phyloP scores from a whole-genome alignment of 805 yeast species.

The Nakazawaea molendinolei region DNA sequence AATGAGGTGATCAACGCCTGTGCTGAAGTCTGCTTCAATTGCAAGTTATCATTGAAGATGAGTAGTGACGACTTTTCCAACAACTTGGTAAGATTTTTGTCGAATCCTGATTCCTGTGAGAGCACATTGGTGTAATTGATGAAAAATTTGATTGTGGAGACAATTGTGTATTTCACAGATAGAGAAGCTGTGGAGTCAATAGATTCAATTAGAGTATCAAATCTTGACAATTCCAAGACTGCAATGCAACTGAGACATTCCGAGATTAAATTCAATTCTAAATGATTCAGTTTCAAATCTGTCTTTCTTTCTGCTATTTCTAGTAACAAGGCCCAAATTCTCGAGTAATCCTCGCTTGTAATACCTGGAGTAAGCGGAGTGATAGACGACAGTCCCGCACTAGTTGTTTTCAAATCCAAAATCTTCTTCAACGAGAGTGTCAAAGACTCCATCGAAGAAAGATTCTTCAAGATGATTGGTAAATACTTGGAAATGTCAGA shows the following conservation, averaged over 20 bases:
- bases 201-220: constrained; percentile 14
- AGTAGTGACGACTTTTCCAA: constrained; percentile 20
- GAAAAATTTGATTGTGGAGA: constrained; percentile 23
- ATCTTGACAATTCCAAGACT: constrained; percentile 5
- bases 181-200: constrained; percentile 13
- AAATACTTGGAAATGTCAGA: constrained; percentile 31
- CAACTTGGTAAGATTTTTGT: constrained; percentile 16
- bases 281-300: constrained; percentile 12
- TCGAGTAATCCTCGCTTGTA: constrained; percentile 16
- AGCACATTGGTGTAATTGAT: constrained; percentile 9
- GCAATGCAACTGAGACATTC: constrained; percentile 20
- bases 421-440: constrained; percentile 22
- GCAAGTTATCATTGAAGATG: constrained; percentile 31
- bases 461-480: constrained; percentile 27
- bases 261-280: constrained; percentile 19
- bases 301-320: background rate
- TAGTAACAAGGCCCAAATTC: constrained; percentile 8
- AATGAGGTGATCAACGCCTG: constrained; percentile 53
- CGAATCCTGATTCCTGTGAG: constrained; percentile 5
- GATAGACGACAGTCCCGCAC: constrained; percentile 14
- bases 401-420: constrained; percentile 10
- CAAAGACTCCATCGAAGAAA: constrained; percentile 21
- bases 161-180: constrained; percentile 19
- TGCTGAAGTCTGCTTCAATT: constrained; percentile 54
- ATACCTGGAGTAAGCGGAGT: constrained; percentile 20